Conservation (phyloP, 148 eudicot genomes). For the Rhododendron henanense region DNA sequence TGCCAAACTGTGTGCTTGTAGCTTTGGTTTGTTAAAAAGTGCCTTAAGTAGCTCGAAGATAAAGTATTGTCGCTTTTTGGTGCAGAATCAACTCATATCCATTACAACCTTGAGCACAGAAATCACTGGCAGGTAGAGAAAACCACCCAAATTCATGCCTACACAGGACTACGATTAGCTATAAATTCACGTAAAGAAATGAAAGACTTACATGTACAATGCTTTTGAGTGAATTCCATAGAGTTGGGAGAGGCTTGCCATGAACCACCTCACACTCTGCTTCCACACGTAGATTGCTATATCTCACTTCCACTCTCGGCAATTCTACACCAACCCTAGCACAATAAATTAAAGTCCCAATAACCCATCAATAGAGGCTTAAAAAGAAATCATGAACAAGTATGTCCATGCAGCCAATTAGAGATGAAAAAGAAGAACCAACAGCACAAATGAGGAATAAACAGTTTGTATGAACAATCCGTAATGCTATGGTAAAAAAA, state of each 20-base stretch:
- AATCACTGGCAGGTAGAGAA: not conserved
- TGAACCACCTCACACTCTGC: too few relatives aligned
- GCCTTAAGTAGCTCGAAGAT: not conserved
- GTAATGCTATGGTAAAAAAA: not conserved
- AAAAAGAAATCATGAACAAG: not conserved
- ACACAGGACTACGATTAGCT: not conserved
- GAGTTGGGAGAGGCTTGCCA: too few relatives aligned
- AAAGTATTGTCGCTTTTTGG: not conserved
- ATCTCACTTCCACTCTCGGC: constrained; percentile 46
- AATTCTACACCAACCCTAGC: constrained; percentile 69
- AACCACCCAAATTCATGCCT: not conserved
- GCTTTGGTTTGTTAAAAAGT: too few relatives aligned
- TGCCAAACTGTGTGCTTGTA: not conserved
- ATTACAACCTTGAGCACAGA: not conserved
- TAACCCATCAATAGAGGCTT: not conserved
- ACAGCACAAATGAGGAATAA: not conserved
- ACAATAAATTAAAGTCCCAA: not conserved
- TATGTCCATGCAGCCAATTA: not conserved
- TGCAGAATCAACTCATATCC: not conserved
- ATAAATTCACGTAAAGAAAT: not conserved
- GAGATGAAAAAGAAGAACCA: not conserved
- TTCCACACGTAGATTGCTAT: too few relatives aligned
- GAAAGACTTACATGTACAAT: constrained; percentile 42
- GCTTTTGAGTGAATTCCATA: constrained; percentile 20
- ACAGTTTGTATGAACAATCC: not conserved